phyloP scores from a whole-genome alignment of 495 filamentous ascomycete species.

The Podospora pseudocomata region DNA sequence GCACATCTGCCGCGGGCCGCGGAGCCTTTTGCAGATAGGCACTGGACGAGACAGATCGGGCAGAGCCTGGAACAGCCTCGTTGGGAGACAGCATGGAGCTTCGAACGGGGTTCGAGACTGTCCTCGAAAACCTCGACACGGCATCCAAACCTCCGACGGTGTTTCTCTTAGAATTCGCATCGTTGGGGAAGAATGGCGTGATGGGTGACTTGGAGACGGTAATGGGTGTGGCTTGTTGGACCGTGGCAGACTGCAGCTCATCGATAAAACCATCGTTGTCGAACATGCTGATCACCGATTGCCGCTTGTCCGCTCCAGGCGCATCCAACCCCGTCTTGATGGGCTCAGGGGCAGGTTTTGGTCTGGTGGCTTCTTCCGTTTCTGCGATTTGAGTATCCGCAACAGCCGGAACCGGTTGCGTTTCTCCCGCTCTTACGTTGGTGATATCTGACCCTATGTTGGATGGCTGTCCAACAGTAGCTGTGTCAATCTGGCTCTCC shows the following conservation, averaged over 20 bases:
- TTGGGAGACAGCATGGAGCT: constrained; percentile 38
- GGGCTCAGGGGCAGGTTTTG: constrained; percentile 45
- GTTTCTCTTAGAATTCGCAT: constrained; percentile 29
- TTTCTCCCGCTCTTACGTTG: constrained; percentile 10
- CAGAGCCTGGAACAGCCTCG: constrained; percentile 37
- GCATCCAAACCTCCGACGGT: constrained; percentile 26
- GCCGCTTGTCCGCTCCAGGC: constrained; percentile 45
- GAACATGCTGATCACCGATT: constrained; percentile 61
- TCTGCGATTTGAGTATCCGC: constrained; percentile 7
- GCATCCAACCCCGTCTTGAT: constrained; percentile 49
- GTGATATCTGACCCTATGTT: constrained; percentile 15
- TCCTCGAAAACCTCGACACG: constrained; percentile 30
- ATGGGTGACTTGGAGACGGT: constrained; percentile 81
- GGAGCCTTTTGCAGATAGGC: constrained; percentile 47
- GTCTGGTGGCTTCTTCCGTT: constrained; percentile 26
- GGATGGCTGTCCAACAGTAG: neutral
- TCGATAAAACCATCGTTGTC: constrained; percentile 90
- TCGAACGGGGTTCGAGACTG: constrained; percentile 49
- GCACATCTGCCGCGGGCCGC: constrained; percentile 40
- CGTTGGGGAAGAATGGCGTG: constrained; percentile 57
- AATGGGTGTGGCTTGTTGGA: constrained; percentile 81
- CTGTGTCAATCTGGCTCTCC: neutral
- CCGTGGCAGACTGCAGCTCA: constrained; percentile 75
- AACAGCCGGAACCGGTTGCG: neutral
- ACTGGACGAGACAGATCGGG: constrained; percentile 48